phyloP scores from a whole-genome alignment of 1,284 basidiomycete genomes.

The Leccinum subrobustum region DNA sequence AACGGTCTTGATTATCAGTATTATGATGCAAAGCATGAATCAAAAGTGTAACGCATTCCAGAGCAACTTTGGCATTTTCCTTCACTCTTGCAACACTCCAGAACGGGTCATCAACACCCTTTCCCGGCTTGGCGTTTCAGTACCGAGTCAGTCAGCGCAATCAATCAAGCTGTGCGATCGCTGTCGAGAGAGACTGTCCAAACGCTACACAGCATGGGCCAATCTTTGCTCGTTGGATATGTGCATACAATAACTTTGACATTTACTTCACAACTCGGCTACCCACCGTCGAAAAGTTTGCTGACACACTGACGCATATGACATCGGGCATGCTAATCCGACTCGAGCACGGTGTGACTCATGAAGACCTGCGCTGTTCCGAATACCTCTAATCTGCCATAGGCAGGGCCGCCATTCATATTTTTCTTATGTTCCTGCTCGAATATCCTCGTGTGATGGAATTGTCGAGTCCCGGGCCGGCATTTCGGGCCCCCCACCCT shows the following conservation, averaged over 20 bases:
- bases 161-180: not conserved
- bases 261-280: slow-evolving; percentile 26
- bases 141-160: not conserved
- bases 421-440: no score
- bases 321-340: slow-evolving; percentile 27
- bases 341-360: slow-evolving; percentile 21
- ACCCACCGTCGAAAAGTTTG: slow-evolving; percentile 25
- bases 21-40: not conserved
- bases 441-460: no score
- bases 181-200: not conserved
- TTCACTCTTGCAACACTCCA: not conserved
- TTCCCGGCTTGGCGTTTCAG: not conserved
- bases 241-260: slow-evolving; percentile 39
- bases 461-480: no score
- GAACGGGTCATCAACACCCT: slow-evolving; percentile 5
- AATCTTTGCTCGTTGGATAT: slow-evolving; percentile 21
- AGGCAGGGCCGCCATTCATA: no score
- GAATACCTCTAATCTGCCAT: slow-evolving; percentile 19
- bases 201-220: slow-evolving; percentile 2
- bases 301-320: slow-evolving; percentile 26
- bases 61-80: slow-evolving; percentile 1
- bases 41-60: slow-evolving; percentile 4
- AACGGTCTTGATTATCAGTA: not conserved
- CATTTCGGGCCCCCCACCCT: no score
- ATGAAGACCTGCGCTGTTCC: slow-evolving; percentile 26